Evolutionary conservation across 768 basidiomycete genomes (phyloP).

Genomic region (Daedaleopsis nitida): DNA sequence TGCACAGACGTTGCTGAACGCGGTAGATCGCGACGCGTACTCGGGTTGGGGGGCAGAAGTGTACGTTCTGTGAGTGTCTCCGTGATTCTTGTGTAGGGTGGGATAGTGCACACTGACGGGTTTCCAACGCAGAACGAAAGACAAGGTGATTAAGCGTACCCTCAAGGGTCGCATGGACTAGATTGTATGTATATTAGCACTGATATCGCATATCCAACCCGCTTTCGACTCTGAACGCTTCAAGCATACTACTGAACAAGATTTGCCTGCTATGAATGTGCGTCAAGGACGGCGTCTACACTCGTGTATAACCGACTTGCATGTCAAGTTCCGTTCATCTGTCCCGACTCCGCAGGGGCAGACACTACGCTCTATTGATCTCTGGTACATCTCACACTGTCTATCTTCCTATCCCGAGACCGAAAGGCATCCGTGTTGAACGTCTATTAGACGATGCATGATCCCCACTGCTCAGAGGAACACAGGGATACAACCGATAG

Average conservation of each 20-base stretch:
- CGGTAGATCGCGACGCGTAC: constrained; percentile 93
- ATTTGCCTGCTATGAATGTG: too few relatives aligned
- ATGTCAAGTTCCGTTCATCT: too few relatives aligned
- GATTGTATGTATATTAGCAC: constrained; percentile 20
- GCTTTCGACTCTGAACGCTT: background rate
- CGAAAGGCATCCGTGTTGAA: too few relatives aligned
- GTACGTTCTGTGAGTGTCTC: constrained; percentile 81
- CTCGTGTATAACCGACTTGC: too few relatives aligned
- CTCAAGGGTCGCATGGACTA: constrained; percentile 58
- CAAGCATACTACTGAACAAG: too few relatives aligned
- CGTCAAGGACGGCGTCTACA: too few relatives aligned
- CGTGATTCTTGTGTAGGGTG: background rate
- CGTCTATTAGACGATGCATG: too few relatives aligned
- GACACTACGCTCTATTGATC: background rate
- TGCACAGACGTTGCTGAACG: constrained; percentile 92
- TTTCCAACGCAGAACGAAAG: constrained; percentile 39
- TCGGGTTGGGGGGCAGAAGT: constrained; percentile 98
- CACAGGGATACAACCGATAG: constrained; percentile 18
- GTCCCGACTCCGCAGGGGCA: too few relatives aligned
- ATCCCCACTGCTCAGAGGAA: constrained; percentile 13
- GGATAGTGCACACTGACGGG: background rate
- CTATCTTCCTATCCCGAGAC: background rate
- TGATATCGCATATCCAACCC: constrained; percentile 5
- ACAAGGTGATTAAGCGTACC: constrained; percentile 56
- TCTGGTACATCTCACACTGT: background rate